phyloP scores from a whole-genome alignment of 495 filamentous ascomycete genomes.

The Aspergillus kassunensis region DNA sequence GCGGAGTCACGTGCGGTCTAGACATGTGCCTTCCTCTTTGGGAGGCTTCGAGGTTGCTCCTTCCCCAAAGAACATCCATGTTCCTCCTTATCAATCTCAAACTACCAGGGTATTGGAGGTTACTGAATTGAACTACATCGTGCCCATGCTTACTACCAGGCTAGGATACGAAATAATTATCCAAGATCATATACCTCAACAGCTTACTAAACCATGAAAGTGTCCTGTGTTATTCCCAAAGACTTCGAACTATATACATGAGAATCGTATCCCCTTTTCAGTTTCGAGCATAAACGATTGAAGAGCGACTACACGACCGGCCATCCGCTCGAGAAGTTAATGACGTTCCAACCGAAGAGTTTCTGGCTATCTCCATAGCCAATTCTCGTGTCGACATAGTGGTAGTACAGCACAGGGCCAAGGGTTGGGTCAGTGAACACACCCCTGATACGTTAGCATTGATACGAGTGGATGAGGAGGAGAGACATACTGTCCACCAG shows the following conservation, averaged over 20 bases:
- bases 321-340: constrained; percentile 65
- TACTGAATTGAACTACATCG: background rate
- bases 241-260: too few relatives aligned
- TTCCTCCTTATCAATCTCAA: background rate
- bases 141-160: too few relatives aligned
- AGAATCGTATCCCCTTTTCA: too few relatives aligned
- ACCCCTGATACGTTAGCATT: constrained; percentile 30
- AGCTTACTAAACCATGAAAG: too few relatives aligned
- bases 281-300: background rate
- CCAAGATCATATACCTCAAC: too few relatives aligned
- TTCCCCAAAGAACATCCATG: too few relatives aligned
- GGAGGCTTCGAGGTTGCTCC: too few relatives aligned
- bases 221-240: too few relatives aligned
- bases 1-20: too few relatives aligned
- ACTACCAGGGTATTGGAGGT: background rate
- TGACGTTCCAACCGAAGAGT: constrained; percentile 63
- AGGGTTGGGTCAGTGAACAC: constrained; percentile 45
- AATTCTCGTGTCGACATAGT: constrained; percentile 63
- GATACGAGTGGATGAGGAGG: background rate
- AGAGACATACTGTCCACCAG: constrained; percentile 60
- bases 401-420: constrained; percentile 64
- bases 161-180: too few relatives aligned
- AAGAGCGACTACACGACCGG: constrained; percentile 45
- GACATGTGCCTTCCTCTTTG: too few relatives aligned
- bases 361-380: constrained; percentile 63